Evolutionary conservation across 176 grass and related monocot species (phyloP).

Genomic region (Areca catechu): DNA sequence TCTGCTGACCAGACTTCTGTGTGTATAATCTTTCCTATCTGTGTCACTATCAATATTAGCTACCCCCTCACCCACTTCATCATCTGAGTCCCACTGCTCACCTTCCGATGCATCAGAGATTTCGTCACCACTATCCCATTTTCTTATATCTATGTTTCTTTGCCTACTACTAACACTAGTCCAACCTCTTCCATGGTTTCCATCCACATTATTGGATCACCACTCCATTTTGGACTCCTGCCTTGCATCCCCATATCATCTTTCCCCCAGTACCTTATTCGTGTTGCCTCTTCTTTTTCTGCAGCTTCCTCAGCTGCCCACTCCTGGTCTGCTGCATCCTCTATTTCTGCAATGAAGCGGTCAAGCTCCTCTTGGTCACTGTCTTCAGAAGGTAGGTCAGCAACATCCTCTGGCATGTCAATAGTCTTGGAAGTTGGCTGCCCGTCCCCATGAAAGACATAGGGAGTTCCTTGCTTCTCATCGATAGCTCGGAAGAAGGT

Average conservation of each 20-base stretch:
- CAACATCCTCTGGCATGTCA: conserved; percentile 29
- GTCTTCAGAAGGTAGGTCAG: conserved; percentile 52
- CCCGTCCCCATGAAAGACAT: conserved; percentile 55
- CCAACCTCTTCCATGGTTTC: conserved; percentile 31
- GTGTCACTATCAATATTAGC: conserved; percentile 15
- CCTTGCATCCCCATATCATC: conserved; percentile 40
- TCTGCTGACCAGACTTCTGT: conserved; percentile 21
- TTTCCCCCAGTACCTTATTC: conserved; percentile 63
- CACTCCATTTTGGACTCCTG: conserved; percentile 3
- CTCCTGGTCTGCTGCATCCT: conserved; percentile 75
- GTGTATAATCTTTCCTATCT: conserved; percentile 31
- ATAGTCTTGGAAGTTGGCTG: conserved; percentile 19
- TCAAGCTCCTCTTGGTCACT: conserved; percentile 98
- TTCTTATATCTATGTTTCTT: conserved; percentile 23
- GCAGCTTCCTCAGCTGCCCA: conserved; percentile 88
- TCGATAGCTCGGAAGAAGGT: conserved; percentile 93
- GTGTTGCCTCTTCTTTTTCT: conserved; percentile 59
- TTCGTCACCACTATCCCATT: conserved; percentile 39
- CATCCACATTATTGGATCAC: conserved; percentile 15
- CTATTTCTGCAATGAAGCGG: conserved; percentile 82
- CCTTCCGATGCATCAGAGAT: conserved; percentile 33
- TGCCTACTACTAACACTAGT: conserved; percentile 6
- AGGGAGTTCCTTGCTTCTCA: conserved; percentile 90
- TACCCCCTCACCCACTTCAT: conserved; percentile 16
- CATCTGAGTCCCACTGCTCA: conserved; percentile 47